Evolutionary conservation across 1,284 basidiomycete species (phyloP).

Genomic region (Cystobasidium pallidum): DNA sequence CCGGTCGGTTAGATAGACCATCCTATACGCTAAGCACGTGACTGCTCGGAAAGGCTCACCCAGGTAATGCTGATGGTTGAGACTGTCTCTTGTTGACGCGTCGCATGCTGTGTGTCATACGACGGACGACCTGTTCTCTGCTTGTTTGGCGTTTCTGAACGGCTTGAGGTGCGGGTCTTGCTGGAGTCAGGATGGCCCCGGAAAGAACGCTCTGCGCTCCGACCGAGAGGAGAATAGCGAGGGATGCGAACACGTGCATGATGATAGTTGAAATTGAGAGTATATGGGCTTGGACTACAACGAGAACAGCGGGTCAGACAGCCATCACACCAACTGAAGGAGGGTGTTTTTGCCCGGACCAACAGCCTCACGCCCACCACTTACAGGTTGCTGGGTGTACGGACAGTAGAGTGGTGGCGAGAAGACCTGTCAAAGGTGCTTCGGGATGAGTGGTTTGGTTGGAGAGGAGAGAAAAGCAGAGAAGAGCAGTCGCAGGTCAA

Average conservation of each 20-base stretch:
- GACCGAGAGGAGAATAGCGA: conserved; percentile 28
- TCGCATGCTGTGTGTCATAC: conserved; percentile 31
- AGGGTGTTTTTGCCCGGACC: background rate
- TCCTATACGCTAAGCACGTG: background rate
- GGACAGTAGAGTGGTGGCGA: conserved; percentile 3
- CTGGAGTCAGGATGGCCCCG: conserved; percentile 10
- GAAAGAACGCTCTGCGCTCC: conserved; percentile 6
- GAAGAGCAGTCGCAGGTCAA: background rate
- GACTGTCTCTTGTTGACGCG: conserved; percentile 30
- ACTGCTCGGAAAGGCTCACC: background rate
- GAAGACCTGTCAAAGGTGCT: conserved; percentile 22
- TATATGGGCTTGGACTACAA: background rate
- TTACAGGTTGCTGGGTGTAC: conserved; percentile 3
- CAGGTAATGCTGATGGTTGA: conserved; percentile 9
- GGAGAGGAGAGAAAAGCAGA: background rate
- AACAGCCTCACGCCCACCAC: background rate
- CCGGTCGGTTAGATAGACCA: background rate
- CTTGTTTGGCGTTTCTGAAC: conserved; percentile 29
- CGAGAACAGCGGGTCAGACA: background rate
- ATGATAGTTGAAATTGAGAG: conserved; percentile 6
- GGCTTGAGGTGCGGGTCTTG: conserved; percentile 6
- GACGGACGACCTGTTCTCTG: conserved; percentile 40
- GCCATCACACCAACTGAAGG: background rate
- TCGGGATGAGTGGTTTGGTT: background rate
- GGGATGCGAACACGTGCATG: conserved; percentile 37